Evolutionary conservation across 2,329 filamentous ascomycete genomes (phyloP).

Genomic region (Coccinonectria pachysandricola): DNA sequence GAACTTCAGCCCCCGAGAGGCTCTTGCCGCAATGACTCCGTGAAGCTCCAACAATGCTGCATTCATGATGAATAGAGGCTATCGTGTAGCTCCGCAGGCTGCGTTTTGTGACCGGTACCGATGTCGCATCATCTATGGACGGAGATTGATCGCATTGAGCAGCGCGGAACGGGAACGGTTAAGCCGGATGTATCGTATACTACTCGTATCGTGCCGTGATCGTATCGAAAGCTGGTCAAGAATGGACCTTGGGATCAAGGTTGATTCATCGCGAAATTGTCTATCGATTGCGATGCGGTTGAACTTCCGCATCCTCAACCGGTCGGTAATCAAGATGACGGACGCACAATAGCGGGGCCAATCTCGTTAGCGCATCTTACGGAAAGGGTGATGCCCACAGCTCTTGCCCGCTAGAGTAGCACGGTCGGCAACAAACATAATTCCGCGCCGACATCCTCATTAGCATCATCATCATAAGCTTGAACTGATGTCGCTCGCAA

Average conservation of each 20-base stretch:
- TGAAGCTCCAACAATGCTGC: conserved; percentile 9
- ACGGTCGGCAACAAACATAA: conserved; percentile 18
- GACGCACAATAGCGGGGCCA: conserved; percentile 11
- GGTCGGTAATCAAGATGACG: conserved; percentile 3
- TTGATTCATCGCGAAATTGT: too few relatives aligned
- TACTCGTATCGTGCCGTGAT: too few relatives aligned
- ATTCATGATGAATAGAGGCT: conserved; percentile 13
- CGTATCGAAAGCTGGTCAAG: too few relatives aligned
- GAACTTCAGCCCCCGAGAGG: conserved; percentile 31
- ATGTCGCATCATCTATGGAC: conserved; percentile 17
- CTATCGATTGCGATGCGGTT: too few relatives aligned
- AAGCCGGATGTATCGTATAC: too few relatives aligned
- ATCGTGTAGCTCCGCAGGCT: conserved; percentile 14
- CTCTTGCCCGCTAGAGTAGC: conserved; percentile 3
- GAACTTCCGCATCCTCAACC: neutral
- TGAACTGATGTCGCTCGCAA: too few relatives aligned
- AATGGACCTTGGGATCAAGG: too few relatives aligned
- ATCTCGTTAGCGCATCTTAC: conserved; percentile 5
- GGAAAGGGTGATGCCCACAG: too few relatives aligned
- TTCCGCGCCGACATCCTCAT: conserved; percentile 15
- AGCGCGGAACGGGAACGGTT: too few relatives aligned
- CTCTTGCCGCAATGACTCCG: conserved; percentile 13
- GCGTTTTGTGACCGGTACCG: conserved; percentile 7
- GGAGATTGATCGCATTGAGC: conserved; percentile 3
- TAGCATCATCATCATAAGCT: too few relatives aligned